Percentiles rank a stretch among this genome's conserved stretches.
Conservation (phyloP, 805 yeast genomes). For the Saturnispora quitensis region DNA sequence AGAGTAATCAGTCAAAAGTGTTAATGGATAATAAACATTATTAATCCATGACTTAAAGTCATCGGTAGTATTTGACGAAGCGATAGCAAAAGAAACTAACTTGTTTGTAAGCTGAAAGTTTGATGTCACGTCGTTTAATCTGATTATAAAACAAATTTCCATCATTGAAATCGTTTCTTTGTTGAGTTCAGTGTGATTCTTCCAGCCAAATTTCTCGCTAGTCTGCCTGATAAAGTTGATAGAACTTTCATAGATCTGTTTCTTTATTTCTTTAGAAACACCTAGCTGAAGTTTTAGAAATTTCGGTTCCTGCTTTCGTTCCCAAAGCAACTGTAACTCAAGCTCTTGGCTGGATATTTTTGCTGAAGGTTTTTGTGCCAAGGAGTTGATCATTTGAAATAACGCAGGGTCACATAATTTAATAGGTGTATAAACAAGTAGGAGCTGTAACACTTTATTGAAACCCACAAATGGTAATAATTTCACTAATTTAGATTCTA, state of each 20-base stretch:
- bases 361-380: background rate
- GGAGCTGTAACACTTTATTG: background rate
- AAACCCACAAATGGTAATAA: background rate
- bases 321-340: background rate
- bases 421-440: background rate
- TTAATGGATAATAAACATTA: conserved; percentile 19
- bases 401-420: background rate
- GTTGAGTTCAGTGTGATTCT: background rate
- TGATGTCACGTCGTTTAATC: conserved; percentile 13
- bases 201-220: conserved; percentile 5
- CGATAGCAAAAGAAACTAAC: background rate
- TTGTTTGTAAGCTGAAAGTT: conserved; percentile 6
- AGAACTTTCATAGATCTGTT: background rate
- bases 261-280: background rate
- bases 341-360: background rate
- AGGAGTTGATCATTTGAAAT: background rate
- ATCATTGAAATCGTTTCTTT: conserved; percentile 12
- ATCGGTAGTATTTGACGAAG: conserved; percentile 1
- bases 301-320: background rate
- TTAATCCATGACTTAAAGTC: conserved; percentile 17
- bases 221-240: background rate
- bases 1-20: conserved; percentile 9
- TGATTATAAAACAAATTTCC: conserved; percentile 17
- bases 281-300: background rate
- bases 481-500: background rate